Conservation (phyloP, 768 basidiomycete genomes). For the Dacryopinax spathularia region DNA sequence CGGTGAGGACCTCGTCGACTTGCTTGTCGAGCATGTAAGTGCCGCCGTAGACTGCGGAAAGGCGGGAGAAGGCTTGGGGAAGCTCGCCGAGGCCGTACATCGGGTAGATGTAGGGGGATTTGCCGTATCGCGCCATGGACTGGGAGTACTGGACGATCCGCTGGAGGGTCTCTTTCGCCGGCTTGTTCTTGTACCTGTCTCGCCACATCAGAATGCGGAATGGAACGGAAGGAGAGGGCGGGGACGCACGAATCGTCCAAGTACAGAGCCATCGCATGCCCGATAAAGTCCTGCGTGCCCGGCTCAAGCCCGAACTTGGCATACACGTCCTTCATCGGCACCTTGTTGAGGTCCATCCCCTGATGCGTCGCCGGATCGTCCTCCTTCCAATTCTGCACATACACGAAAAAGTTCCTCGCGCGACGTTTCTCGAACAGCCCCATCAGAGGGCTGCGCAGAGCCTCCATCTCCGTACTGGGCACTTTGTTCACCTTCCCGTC, state of each 20-base stretch:
- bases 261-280: conserved; percentile 97
- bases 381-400: conserved; percentile 89
- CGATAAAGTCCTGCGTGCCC: conserved; percentile 97
- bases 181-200: conserved; percentile 76
- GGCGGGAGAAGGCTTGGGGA: conserved; percentile 94
- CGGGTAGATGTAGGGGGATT: conserved; percentile 99
- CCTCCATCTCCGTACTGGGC: conserved; percentile 94
- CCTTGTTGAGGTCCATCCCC: conserved; percentile 77
- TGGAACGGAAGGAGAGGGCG: neutral
- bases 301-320: conserved; percentile 93
- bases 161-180: conserved; percentile 80
- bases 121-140: conserved; percentile 98
- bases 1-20: conserved; percentile 80
- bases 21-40: conserved; percentile 99
- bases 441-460: conserved; percentile 88
- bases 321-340: conserved; percentile 88
- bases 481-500: conserved; percentile 97
- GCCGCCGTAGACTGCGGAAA: conserved; percentile 96
- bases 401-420: conserved; percentile 97
- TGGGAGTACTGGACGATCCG: conserved; percentile 95
- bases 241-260: conserved; percentile 82
- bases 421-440: conserved; percentile 97
- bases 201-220: neutral
- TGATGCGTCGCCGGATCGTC: conserved; percentile 93
- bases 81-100: conserved; percentile 97